A percentile compares a stretch with the other conserved stretches of the same genome.
Evolutionary conservation across 2,329 filamentous ascomycete species (phyloP).

Genomic region (Lachnellula suecica): DNA sequence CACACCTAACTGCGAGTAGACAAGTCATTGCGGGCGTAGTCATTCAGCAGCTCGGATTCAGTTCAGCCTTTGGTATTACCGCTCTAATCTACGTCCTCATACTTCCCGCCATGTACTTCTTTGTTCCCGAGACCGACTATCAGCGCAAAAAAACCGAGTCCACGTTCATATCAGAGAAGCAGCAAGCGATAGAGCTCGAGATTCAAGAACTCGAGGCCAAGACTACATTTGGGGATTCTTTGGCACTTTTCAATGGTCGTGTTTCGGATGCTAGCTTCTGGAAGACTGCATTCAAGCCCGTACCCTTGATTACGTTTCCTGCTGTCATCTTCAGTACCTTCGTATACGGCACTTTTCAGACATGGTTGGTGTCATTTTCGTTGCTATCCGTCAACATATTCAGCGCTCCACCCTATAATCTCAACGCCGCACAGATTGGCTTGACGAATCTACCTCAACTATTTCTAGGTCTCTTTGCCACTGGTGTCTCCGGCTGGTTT

Average conservation of each 20-base stretch:
- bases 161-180: conserved; percentile 3
- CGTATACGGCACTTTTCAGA: conserved; percentile 11
- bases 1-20: conserved; percentile 18
- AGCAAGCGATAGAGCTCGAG: conserved; percentile 1
- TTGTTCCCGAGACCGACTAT: conserved; percentile 41
- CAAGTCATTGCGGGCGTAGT: conserved; percentile 39
- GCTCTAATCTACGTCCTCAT: conserved; percentile 40
- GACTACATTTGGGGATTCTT: neutral
- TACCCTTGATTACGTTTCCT: conserved; percentile 27
- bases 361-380: conserved; percentile 30
- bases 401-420: conserved; percentile 7
- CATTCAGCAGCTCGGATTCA: conserved; percentile 30
- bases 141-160: neutral
- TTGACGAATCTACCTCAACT: neutral
- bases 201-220: conserved; percentile 3
- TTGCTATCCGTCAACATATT: conserved; percentile 2
- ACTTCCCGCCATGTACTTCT: conserved; percentile 38
- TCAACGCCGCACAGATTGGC: neutral
- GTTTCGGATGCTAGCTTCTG: conserved; percentile 28
- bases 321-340: conserved; percentile 6
- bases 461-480: neutral
- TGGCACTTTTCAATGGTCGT: conserved; percentile 26
- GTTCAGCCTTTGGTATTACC: conserved; percentile 33
- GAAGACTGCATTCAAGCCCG: conserved; percentile 26
- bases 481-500: neutral